Percentiles rank a stretch among this genome's conserved stretches.
Conservation (phyloP, 345 rosid genomes). For the Lepidium aucheri region DNA sequence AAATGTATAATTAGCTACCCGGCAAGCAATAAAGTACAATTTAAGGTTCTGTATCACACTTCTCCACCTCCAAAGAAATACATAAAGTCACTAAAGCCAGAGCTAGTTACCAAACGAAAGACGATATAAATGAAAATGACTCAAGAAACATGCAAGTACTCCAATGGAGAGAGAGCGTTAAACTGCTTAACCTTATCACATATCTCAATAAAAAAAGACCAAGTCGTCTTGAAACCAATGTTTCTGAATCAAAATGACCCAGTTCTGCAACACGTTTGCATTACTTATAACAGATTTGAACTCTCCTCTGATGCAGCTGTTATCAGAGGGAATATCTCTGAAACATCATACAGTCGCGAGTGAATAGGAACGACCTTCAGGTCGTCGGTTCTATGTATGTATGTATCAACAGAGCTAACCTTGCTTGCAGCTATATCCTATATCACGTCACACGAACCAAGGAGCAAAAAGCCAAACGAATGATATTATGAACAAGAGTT, state of each 20-base stretch:
- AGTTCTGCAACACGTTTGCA: not conserved
- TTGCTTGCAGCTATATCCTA: not conserved
- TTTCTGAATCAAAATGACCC: not conserved
- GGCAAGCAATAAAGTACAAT: not conserved
- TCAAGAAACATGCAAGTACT: not conserved
- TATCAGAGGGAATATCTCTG: not conserved
- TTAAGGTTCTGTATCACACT: not conserved
- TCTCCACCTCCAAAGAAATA: not conserved
- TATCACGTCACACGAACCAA: too few species aligned
- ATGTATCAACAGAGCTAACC: not conserved
- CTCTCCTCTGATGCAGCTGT: not conserved
- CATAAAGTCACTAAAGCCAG: not conserved
- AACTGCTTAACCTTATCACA: constrained; percentile 9
- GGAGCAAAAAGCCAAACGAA: too few species aligned
- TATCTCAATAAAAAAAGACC: not conserved
- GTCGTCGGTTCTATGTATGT: not conserved
- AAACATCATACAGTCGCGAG: not conserved
- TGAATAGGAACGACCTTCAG: not conserved
- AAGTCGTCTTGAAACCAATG: not conserved
- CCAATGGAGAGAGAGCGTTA: not conserved
- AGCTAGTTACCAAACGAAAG: not conserved
- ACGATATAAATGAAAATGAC: not conserved
- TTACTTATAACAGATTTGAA: not conserved
- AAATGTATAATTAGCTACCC: constrained; percentile 2
- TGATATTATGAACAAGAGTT: too few species aligned